Base-by-base conservation (phyloP, 805 yeast species). In the Ogataea pignaliae region DNA sequence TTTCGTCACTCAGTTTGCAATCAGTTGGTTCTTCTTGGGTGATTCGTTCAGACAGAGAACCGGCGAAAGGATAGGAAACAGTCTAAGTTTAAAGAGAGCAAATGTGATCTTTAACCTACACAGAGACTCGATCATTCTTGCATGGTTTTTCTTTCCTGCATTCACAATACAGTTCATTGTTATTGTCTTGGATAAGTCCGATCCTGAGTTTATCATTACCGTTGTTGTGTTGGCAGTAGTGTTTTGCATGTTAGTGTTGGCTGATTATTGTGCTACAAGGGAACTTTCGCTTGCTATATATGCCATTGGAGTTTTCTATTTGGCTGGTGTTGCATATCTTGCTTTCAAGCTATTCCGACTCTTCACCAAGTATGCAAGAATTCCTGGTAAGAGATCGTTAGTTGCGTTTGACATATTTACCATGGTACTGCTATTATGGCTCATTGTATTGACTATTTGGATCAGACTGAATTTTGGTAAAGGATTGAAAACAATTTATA, bases 141-240 rank as follows among this genome's bases (percentile, higher is more conserved):
- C 59, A 34, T 53, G 56, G 13, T 72, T 71, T 57, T 72, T 71
- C 60, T 66, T 72, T 41, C 58, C 72, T 21, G 75, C 70, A 2
- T 73, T 70, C 57, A 69, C 74, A 3, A 58, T 71, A 12, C 76
- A 73, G 48, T 7, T 29, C n/a, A 71, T 69, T 43, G 57, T 70
- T 13, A 68, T 69, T 28, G 69, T 70, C 69, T 63, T 54, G 70
- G 11, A 44, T 52, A 14, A 56, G 61, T 32, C 53, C 54, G 39
- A 68, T 70, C 10, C 58, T 56, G 4, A 75, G 71, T 53, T 72
- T 72, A 50, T 65, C 66, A n/a, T 21, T 7, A 21, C 26, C 26
- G 58, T 71, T 15, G 39, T 48, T 21, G 39, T 45, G 3, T 41
- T 50, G 15, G 47, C 40, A 12, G 33, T 55, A 9, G 45, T 75